Evolutionary conservation across 345 rosid species (phyloP).

Genomic region (Excoecaria cochinchinensis): DNA sequence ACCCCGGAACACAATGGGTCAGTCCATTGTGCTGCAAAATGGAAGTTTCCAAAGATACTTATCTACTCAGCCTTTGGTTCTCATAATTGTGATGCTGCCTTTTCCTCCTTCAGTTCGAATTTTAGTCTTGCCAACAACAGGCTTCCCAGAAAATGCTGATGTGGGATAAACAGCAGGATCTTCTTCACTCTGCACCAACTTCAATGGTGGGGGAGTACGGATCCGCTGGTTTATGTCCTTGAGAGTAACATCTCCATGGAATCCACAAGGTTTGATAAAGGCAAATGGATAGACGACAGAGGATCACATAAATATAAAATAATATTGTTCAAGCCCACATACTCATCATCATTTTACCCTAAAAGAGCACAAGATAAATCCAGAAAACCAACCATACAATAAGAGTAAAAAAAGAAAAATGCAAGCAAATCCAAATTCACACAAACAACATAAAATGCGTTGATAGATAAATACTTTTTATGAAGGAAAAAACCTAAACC

Average conservation of each 20-base stretch:
- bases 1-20: conserved; percentile 18
- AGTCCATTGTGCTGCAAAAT: conserved; percentile 20
- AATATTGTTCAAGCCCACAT: conserved; percentile 18
- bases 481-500: too few species aligned
- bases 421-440: background rate
- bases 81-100: conserved; percentile 96
- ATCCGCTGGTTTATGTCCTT: too few species aligned
- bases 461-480: too few species aligned
- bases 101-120: conserved; percentile 98
- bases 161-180: too few species aligned
- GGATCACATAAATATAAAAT: too few species aligned
- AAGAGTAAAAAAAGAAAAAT: background rate
- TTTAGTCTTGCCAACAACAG: conserved; percentile 93
- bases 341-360: conserved; percentile 16
- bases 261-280: too few species aligned
- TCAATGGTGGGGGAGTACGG: too few species aligned
- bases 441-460: too few species aligned
- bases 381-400: background rate
- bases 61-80: conserved; percentile 74
- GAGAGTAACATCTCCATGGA: too few species aligned
- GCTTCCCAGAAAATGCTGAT: conserved; percentile 99
- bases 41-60: conserved; percentile 14
- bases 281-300: conserved; percentile 88
- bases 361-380: conserved; percentile 15
- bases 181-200: too few species aligned